Conservation (phyloP, 495 filamentous ascomycete genomes). For the Daldinia vernicosa region DNA sequence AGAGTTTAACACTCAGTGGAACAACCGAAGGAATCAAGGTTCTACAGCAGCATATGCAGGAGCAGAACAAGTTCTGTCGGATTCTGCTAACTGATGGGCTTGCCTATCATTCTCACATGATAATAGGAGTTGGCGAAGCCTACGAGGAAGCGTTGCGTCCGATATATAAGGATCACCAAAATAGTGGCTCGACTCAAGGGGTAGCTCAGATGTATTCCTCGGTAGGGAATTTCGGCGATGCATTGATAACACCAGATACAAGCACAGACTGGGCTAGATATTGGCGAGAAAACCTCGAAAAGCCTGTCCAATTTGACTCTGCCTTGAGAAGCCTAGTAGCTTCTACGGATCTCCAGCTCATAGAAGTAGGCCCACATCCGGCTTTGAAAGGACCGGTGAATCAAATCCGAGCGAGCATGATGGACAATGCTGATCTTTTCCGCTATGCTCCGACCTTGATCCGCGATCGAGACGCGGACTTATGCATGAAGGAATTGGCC, state of each 20-base stretch:
- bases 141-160: neutral
- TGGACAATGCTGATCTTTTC: neutral
- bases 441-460: neutral
- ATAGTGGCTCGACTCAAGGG: neutral
- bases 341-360: neutral
- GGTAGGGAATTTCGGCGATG: neutral
- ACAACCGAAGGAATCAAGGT: neutral
- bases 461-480: neutral
- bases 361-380: neutral
- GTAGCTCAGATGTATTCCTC: neutral
- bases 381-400: neutral
- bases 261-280: neutral
- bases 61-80: neutral
- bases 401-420: neutral
- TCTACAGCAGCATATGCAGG: neutral
- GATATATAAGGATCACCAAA: neutral
- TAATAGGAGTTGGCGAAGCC: neutral
- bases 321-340: neutral
- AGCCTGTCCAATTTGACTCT: neutral
- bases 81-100: neutral
- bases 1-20: neutral
- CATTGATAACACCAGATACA: neutral
- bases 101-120: neutral
- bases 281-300: conserved; percentile 1
- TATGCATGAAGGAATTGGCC: neutral